Evolutionary conservation across 768 basidiomycete species (phyloP), one percentile per base, ranked within the genome.

Genomic region (Pleurotus citrinopileatus): DNA sequence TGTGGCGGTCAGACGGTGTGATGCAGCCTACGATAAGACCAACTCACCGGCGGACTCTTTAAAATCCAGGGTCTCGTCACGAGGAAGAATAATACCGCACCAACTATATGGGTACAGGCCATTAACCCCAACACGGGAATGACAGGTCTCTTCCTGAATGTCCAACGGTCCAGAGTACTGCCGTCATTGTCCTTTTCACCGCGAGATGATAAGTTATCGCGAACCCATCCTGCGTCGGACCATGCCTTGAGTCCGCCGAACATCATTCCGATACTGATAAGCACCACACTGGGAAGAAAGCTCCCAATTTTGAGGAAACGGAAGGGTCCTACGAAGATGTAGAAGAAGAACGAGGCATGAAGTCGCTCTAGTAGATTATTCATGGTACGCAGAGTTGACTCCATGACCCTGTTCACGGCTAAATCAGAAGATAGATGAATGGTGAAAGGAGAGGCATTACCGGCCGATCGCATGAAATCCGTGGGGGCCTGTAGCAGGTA

Each of bases 281-380:
- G 66, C 32, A 98, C 79, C 0, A 83, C 91, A 53, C 91, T 91
- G 0, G 96, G 95, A 5, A 99, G 78, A 68, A 92, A 99, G 61
- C 76, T 82, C 2, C 94, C 95, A 25, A 98, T 93, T 65, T 95
- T 91, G 60, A 93, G 79, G 71, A 96, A 97, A 1, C 76, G 79
- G 32, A 75, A 70, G 2, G 75, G 71, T 19, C 67, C 73, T 12
- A 87, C 80, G 55, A 93, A 71, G 57, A 98, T 76, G 71, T 95
- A 98, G 73, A 98, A 94, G 75, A 98, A 98, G 71, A 96, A 95
- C 0, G 96, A 98, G 1, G 95, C 95, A 67, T 99, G 97, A 19
- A 98, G 82, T 13, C 97, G 85, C 65, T 99, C 97, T 17, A 98
- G 79, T 4, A 98, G 80, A 65, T 99, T 99, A 70, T 97, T 98